Base-by-base conservation (phyloP, 139 green algal species). In the Coelastrella sp. region DNA sequence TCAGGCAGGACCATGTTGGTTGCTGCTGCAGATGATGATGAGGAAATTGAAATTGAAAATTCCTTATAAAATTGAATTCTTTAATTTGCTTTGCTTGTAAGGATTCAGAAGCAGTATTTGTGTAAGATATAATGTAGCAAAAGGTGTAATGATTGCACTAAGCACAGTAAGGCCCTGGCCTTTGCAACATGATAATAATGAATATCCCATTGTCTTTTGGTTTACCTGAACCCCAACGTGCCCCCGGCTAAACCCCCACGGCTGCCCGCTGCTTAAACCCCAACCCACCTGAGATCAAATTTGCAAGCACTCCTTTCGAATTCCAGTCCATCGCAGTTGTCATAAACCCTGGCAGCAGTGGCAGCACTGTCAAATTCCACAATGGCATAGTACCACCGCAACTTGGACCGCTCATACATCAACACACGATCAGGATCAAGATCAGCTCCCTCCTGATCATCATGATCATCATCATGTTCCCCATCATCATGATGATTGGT, bases 301-400 rank as follows among this genome's bases (percentile, higher is more conserved):
- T 95, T 97, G 90, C 94, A 95, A 6, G 94, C 92, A 25, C 87
- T 94, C 80, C 82, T 90, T 91, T 98, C 95, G 78, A 98, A 97
- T 92, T 99, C 97, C 83, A 98, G 88, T 25, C 98, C 98, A 80
- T 99, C 98, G 89, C 97, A 99, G 93, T 97, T 95, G 14, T 92
- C 78, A 78, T 99, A 99, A 22, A 99, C 25, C 20, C 80, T 79
- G 12, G 87, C 90, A 60, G 97, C 98, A 0, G 96, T 96, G 24
- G 74, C 88, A 0, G 93, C 92, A 35, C 80, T 94, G 92, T 97
- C 94, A 85, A 94, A 99, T 85, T 97, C 94, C n/a, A 95, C 96
- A 0, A 99, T 97, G 65, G 95, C 96, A 84, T 96, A 98, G 89
- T 94, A 95, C 60, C 94, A 98, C 57, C 97, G 96, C 89, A 99